Evolutionary conservation across 805 yeast genomes (phyloP).

Genomic region (Yamadazyma takamatsuzukensis): DNA sequence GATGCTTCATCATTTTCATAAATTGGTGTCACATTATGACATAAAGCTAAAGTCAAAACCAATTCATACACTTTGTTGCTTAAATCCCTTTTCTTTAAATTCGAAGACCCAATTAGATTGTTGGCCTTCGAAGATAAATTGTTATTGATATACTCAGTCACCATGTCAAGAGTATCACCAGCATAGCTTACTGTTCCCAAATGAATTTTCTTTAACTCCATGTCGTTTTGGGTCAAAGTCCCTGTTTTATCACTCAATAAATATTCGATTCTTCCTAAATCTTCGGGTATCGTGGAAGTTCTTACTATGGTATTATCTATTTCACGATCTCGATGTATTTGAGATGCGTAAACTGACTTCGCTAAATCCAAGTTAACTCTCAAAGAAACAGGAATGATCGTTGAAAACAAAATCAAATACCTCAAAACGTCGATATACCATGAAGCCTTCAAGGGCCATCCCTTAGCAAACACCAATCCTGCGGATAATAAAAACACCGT

Average conservation of each 20-base stretch:
- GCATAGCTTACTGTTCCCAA: conserved; percentile 91
- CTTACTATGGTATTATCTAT: conserved; percentile 90
- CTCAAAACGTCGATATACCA: conserved; percentile 94
- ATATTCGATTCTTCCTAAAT: conserved; percentile 92
- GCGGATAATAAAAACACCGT: conserved; percentile 79
- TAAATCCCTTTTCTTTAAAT: conserved; percentile 58
- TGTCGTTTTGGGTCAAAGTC: conserved; percentile 94
- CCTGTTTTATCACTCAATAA: conserved; percentile 94
- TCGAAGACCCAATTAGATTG: conserved; percentile 5
- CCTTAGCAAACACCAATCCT: conserved; percentile 74
- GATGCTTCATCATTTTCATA: conserved; percentile 64
- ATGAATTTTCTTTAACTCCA: conserved; percentile 92
- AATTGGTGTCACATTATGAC: conserved; percentile 97
- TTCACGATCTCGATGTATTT: conserved; percentile 80
- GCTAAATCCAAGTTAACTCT: conserved; percentile 95
- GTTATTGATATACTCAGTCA: conserved; percentile 57
- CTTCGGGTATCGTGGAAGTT: conserved; percentile 97
- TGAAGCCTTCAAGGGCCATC: conserved; percentile 51
- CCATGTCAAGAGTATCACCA: conserved; percentile 88
- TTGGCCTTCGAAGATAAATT: conserved; percentile 10
- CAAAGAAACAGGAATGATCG: conserved; percentile 93
- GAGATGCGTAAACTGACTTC: conserved; percentile 91
- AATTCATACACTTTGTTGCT: conserved; percentile 76
- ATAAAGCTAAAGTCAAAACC: conserved; percentile 79
- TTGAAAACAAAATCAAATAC: conserved; percentile 85